Base-by-base conservation (phyloP, 164 flowering plant species). In the Brasenia schreberi region DNA sequence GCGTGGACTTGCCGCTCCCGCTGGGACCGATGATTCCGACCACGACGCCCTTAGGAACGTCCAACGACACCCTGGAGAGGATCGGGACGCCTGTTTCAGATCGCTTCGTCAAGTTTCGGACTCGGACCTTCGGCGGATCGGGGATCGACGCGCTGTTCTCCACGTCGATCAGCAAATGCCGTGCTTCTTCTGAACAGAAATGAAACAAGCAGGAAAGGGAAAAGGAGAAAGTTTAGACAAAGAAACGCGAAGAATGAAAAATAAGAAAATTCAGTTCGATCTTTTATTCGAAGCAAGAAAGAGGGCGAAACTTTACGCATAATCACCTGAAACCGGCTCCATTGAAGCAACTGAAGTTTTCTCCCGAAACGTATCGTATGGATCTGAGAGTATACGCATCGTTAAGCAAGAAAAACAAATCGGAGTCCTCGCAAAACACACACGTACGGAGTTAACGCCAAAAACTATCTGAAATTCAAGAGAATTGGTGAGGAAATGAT, bases 1-100 rank as follows among this genome's bases (percentile, higher is more conserved):
- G 5, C 65, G 80, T 77, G 0, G 78, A 77, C 49, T 77, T 77
- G 0, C 78, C 80, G 58, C 80, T 70, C 9, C 80, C 80, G 67
- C 78, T 77, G 4, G 80, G 80, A 17, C 80, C 80, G 33, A 77
- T 72, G 5, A 77, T 58, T 18, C 80, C 80, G 19, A 77, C 65
- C 18, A 75, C 61, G 66, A 59, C 2, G 4, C 80, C 74, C 19
- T 61, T 64, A 0, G 72, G 72, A 33, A 75, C 64, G 16, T 77
- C 78, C 63, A 77, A 42, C 14, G 70, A n/a, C 2, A 77, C 65
- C 27, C 52, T 58, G 2, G 63, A 44, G 5, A 77, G 72, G 53
- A 77, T 74, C n/a, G 43, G 65, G 19, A 3, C 58, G 5, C 72
- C 78, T 7, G 68, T 61, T 0, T 70, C 69, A 14, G 68, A 60